Evolutionary conservation across 2,329 filamentous ascomycete genomes (phyloP), one percentile per base, ranked within the genome.

Genomic region (Pseudogymnoascus sp.): DNA sequence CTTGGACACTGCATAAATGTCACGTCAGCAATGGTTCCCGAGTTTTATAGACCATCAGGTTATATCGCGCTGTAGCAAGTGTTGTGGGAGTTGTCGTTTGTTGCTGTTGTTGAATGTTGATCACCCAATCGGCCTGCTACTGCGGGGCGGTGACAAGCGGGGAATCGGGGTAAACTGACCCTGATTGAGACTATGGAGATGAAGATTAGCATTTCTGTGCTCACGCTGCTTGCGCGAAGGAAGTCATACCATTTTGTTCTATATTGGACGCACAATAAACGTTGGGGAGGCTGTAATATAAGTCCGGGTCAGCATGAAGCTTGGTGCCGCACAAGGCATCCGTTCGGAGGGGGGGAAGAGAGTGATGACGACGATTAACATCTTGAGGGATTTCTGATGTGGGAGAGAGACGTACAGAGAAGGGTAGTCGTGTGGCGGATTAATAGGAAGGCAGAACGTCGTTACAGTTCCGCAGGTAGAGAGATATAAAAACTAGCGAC

Each of bases 111-210:
- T 62, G 61, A 31, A 17, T 33, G 28, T 60, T 35, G 23, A n/a
- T 7, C 17, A 19, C 50, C n/a, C 50, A 57, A 57, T 57, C 50
- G 50, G 23, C 23, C 40, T 19, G 31, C 13, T 31, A 62, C 13
- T 50, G 61, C 28, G 35, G 36, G 61, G 62, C 62, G 64, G 65
- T 65, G 64, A 67, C 63, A 62, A 67, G 67, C 64, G 67, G 67
- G 63, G 64, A 63, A 65, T 64, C 65, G 63, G 70, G 69, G 67
- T 68, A 70, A 66, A 85, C 83, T 76, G 80, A 87, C 85, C 85
- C 85, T 76, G 85, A 87, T 83, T 86, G 83, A 86, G 85, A 87
- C 85, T 87, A 57, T 53, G 28, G 31, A 3, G 28, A 33, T 33
- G 50, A 11, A 57, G 26, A 33, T 57, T 57, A 57, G 50, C 11